These are phyloP conservation scores for Diutina rugosa DNA, from an alignment of 1,139 yeast species.

Conservation along the genomic window DNA sequence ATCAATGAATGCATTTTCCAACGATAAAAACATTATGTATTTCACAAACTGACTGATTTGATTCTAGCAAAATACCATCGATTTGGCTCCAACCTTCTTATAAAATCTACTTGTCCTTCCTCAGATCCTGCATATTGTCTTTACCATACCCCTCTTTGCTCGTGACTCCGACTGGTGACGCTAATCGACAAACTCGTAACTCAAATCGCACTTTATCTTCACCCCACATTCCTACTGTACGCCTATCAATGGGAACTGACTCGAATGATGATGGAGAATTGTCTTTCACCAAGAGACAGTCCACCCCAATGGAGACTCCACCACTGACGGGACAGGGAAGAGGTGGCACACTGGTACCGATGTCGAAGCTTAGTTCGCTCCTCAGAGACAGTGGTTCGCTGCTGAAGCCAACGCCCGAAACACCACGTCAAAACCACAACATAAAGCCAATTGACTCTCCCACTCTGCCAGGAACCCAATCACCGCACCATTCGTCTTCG, in stretches of 20 bases:
- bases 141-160: neutral
- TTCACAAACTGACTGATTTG: too few relatives aligned
- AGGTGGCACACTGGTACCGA: neutral
- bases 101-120: neutral
- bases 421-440: neutral
- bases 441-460: neutral
- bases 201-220: neutral
- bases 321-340: neutral
- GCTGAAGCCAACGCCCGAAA: neutral
- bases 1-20: too few relatives aligned
- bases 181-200: neutral
- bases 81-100: neutral
- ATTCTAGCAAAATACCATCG: too few relatives aligned
- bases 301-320: neutral
- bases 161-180: neutral
- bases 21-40: too few relatives aligned
- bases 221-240: neutral
- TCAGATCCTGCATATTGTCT: neutral
- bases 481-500: neutral
- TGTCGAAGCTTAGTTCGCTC: neutral
- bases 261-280: neutral
- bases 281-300: neutral
- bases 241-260: neutral
- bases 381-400: neutral
- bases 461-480: neutral